Base-by-base conservation (phyloP, 108 stramenopile genomes). In the Nitzschia sp. region DNA sequence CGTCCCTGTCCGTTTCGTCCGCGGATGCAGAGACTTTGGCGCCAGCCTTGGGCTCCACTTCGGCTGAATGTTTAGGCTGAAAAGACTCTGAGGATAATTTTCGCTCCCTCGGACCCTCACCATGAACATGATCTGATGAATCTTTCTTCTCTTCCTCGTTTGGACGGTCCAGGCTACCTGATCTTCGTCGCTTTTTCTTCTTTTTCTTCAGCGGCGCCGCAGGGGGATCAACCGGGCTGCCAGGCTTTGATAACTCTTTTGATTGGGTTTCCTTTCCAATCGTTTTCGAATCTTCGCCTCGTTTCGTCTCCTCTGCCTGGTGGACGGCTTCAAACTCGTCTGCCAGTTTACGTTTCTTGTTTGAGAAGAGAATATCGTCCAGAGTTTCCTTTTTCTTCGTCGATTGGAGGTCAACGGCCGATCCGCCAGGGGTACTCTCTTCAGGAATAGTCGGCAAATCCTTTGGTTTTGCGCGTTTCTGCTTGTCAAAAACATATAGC, bases 331-430 rank as follows among this genome's bases (percentile, higher is more conserved):
- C 66, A 33, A 68, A 68, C 17, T 54, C 33, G 21, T 63, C 61
- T 15, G 38, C 64, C 19, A 57, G 38, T 34, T 66, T 59, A 25
- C 64, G 32, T 47, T 29, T 36, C 30, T 62, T 68, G 35, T 35
- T 33, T n/a, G 66, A 48, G 56, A 68, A 75, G 24, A 73, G 61
- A 46, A 75, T 75, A 62, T 75, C 74, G 21, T 75, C 74, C 1
- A 75, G 59, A 5, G 60, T 63, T 46, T 75, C 74, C 24, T 57
- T 55, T 31, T 29, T 47, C 25, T 63, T 36, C n/a, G n/a, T n/a
- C n/a, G 33, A 0, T 9, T 48, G 42, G 29, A 27, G n/a, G 17
- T 48, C 35, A 19, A 35, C 19, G 5, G 18, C 19, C 48, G 28
- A 42, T 1, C 34, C 1, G 18, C 47, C 30, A 3, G 24, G 3